Base-by-base conservation (phyloP, 2,329 filamentous ascomycete species). In the Canariomyces notabilis region DNA sequence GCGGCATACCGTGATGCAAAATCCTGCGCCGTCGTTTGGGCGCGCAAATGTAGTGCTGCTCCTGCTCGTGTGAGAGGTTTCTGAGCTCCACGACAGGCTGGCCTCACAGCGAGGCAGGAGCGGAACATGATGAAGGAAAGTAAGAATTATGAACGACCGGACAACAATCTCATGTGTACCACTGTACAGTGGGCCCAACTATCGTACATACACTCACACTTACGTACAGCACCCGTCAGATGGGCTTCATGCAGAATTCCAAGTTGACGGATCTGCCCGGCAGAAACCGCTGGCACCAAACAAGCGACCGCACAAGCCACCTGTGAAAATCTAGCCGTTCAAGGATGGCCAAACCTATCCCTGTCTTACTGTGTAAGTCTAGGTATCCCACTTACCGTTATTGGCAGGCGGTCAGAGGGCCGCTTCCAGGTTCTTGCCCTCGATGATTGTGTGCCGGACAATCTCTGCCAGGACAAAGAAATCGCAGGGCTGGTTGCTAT, bases 101-200 rank as follows among this genome's bases (percentile, higher is more conserved):
- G 41, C 37, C 51, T 51, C 19, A 49, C 44, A 36, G 51, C 26
- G 41, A 50, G 32, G 31, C 42, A 54, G 5, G 50, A 49, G 38
- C 57, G 57, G 49, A 57, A 49, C 55, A 59, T 59, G 18, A 41
- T 48, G 41, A 49, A 52, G 26, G 40, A 33, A 14, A 20, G 29
- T 19, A 33, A 6, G 37, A 35, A 37, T 20, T 37, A 44, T 42
- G 38, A 53, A 43, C 26, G 40, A 50, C 40, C 46, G 38, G n/a
- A n/a, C n/a, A n/a, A 47, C 33, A 42, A 31, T 18, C 37, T 15
- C 21, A 29, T 21, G 48, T 48, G 35, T 33, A 47, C 12, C 16
- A 41, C 40, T 44, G 42, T 41, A 56, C 54, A 53, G 51, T 52
- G 47, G 48, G 26, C 44, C 53, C 36, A 42, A 34, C 49, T 56